phyloP scores from a whole-genome alignment of 2,329 filamentous ascomycete genomes.

The Mollisiaceae sp. region DNA sequence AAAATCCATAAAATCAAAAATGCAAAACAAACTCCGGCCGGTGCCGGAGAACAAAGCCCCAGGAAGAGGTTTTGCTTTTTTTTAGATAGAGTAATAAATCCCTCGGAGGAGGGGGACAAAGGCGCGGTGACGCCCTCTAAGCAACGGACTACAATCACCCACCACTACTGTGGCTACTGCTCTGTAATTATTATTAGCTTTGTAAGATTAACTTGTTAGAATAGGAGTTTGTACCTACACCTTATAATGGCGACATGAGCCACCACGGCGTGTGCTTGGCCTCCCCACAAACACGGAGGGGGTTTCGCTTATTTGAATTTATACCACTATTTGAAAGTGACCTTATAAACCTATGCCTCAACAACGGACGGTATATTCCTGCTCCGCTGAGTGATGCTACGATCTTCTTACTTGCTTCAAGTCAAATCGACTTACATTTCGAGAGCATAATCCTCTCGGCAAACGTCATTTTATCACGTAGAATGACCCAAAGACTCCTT shows the following conservation, averaged over 20 bases:
- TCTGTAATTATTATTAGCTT: background rate
- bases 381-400: no score
- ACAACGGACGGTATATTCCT: no score
- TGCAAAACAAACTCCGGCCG: background rate
- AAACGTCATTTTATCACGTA: no score
- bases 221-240: background rate
- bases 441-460: no score
- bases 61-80: background rate
- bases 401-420: no score
- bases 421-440: no score
- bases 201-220: background rate
- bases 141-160: no score
- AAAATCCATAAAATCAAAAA: background rate
- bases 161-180: no score
- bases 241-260: background rate
- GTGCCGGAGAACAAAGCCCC: background rate
- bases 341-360: background rate
- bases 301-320: conserved; percentile 1
- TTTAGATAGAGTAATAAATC: no score
- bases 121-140: no score
- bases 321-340: background rate
- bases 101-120: no score
- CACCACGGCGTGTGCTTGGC: background rate
- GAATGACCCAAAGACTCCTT: no score
- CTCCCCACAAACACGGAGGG: background rate